These are phyloP conservation scores for Zoysia matrella DNA, from an alignment of 202 grass and related monocot genomes.

Conservation along the genomic window DNA sequence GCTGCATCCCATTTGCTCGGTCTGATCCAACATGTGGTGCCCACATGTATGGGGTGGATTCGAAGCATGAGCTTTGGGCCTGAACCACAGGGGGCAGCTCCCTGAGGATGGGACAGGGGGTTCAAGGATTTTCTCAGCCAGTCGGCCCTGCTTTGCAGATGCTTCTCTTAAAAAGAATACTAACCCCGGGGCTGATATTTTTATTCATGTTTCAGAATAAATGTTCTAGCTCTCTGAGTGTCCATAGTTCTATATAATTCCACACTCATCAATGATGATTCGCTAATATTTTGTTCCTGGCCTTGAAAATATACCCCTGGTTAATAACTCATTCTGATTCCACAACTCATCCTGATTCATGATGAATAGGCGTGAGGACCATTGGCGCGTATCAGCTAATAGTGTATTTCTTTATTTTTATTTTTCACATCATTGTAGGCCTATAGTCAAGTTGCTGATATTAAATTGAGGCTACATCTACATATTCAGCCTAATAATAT, in stretches of 20 bases:
- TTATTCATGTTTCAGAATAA: not conserved
- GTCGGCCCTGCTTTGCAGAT: too few relatives aligned
- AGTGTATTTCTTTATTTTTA: not conserved
- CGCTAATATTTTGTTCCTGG: not conserved
- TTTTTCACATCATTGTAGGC: not conserved
- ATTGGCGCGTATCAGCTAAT: not conserved
- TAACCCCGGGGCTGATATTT: too few relatives aligned
- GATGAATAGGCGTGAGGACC: not conserved
- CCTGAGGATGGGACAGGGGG: too few relatives aligned
- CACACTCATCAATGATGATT: not conserved
- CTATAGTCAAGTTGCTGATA: not conserved
- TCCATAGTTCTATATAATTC: not conserved
- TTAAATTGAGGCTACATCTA: constrained; percentile 1
- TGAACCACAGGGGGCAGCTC: too few relatives aligned
- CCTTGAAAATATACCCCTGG: constrained; percentile 11
- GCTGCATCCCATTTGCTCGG: too few relatives aligned
- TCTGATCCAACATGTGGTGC: too few relatives aligned
- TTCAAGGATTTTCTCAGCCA: too few relatives aligned
- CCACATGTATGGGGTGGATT: too few relatives aligned
- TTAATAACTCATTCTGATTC: not conserved
- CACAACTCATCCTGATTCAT: not conserved
- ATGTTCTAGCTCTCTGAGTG: not conserved
- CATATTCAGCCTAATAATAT: constrained; percentile 10
- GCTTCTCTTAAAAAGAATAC: too few relatives aligned
- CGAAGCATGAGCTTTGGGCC: too few relatives aligned